phyloP scores from a whole-genome alignment of 768 basidiomycete genomes.

The Neoboletus subvelutipes region DNA sequence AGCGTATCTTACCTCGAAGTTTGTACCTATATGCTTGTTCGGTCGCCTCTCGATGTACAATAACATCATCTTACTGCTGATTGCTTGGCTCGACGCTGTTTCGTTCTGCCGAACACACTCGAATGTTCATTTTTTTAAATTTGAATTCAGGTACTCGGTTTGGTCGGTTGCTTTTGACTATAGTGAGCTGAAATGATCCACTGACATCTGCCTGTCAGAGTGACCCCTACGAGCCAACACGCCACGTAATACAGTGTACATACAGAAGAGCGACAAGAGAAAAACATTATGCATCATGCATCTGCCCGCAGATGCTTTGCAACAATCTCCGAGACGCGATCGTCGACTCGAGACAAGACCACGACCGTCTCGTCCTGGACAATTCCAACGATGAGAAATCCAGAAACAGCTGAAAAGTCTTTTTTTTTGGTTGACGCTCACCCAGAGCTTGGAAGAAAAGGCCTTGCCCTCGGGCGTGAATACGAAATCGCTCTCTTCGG shows the following conservation, averaged over 20 bases:
- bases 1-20: constrained; percentile 4
- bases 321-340: constrained; percentile 18
- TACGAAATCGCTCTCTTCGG: constrained; percentile 31
- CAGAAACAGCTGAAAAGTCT: neutral
- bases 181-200: neutral
- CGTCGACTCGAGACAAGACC: constrained; percentile 14
- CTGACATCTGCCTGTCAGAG: neutral
- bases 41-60: constrained; percentile 13
- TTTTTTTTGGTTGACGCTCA: constrained; percentile 8
- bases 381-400: neutral
- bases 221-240: neutral
- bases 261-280: neutral
- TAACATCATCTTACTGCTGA: constrained; percentile 10
- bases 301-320: constrained; percentile 5
- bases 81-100: neutral
- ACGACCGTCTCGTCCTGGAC: constrained; percentile 17
- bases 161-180: too few species aligned
- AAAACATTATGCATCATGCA: neutral
- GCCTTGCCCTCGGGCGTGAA: constrained; percentile 28
- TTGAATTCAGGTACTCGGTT: neutral
- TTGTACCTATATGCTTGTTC: constrained; percentile 4
- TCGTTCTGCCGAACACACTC: neutral
- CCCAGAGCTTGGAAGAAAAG: constrained; percentile 30
- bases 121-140: neutral
- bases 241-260: too few species aligned